Evolutionary conservation across 2,329 filamentous ascomycete species (phyloP).

Genomic region (Colletotrichum tropicale): DNA sequence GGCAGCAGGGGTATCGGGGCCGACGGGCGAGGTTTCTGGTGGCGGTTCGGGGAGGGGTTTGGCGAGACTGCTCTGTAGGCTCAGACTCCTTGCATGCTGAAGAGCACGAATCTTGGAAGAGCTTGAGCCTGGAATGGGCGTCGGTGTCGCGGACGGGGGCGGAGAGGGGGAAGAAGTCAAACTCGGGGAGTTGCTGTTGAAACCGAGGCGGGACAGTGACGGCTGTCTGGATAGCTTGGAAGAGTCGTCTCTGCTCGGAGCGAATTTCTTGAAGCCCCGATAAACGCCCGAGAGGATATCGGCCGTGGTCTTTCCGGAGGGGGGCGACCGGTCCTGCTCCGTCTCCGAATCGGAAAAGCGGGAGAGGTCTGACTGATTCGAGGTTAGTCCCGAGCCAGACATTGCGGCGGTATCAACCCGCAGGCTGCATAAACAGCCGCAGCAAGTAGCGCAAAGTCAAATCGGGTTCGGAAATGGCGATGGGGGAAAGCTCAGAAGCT

Average conservation of each 20-base stretch:
- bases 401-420: slow-evolving; percentile 7
- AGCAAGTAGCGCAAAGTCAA: not conserved
- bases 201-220: slow-evolving; percentile 39
- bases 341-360: slow-evolving; percentile 49
- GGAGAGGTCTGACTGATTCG: slow-evolving; percentile 33
- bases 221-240: slow-evolving; percentile 47
- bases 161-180: slow-evolving; percentile 30
- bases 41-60: slow-evolving; percentile 63
- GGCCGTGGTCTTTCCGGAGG: slow-evolving; percentile 39
- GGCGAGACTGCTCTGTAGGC: slow-evolving; percentile 59
- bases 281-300: slow-evolving; percentile 58
- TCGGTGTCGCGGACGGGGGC: slow-evolving; percentile 23
- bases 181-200: slow-evolving; percentile 35
- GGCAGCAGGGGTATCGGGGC: slow-evolving; percentile 33
- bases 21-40: slow-evolving; percentile 23
- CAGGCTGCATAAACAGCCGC: slow-evolving; percentile 1
- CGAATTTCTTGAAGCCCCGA: slow-evolving; percentile 54
- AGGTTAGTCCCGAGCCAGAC: slow-evolving; percentile 36
- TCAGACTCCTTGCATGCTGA: slow-evolving; percentile 60
- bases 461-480: not conserved
- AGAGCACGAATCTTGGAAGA: slow-evolving; percentile 14
- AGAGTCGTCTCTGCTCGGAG: slow-evolving; percentile 47
- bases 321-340: slow-evolving; percentile 35
- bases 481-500: not conserved
- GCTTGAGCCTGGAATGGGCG: not conserved